Evolutionary conservation across 2,329 filamentous ascomycete genomes (phyloP).

Genomic region (Colletotrichum orchidophilum): DNA sequence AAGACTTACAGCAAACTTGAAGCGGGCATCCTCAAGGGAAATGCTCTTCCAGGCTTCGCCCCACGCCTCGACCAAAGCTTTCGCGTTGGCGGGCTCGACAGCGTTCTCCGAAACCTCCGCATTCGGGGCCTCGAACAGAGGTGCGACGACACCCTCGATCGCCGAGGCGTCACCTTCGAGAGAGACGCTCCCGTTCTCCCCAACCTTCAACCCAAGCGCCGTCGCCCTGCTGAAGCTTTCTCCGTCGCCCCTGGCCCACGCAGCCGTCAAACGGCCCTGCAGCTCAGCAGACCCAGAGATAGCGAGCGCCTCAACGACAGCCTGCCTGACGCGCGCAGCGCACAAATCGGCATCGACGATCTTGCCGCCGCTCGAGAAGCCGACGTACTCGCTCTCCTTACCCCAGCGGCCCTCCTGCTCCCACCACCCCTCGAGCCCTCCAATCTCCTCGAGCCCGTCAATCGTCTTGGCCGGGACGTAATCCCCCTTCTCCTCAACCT

Average conservation of each 20-base stretch:
- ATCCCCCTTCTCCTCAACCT: constrained; percentile 17
- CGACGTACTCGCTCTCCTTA: constrained; percentile 52
- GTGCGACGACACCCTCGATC: constrained; percentile 28
- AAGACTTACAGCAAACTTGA: constrained; percentile 78
- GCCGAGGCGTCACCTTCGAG: constrained; percentile 48
- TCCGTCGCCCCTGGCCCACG: constrained; percentile 42
- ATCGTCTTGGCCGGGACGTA: constrained; percentile 59
- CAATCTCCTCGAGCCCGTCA: constrained; percentile 57
- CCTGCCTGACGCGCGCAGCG: constrained; percentile 59
- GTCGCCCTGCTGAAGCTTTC: constrained; percentile 44
- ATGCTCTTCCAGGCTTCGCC: constrained; percentile 67
- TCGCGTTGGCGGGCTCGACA: constrained; percentile 51
- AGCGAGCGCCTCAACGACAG: constrained; percentile 61
- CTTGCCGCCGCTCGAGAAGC: constrained; percentile 52
- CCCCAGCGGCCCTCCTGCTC: constrained; percentile 62
- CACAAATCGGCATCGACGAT: constrained; percentile 55
- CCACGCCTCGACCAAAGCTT: constrained; percentile 55
- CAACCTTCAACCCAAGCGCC: constrained; percentile 48
- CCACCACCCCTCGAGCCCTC: constrained; percentile 62
- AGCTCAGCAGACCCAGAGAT: constrained; percentile 40
- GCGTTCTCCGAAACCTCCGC: constrained; percentile 35
- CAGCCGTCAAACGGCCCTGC: constrained; percentile 36
- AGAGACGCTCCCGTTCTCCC: constrained; percentile 49
- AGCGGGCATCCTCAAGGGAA: constrained; percentile 62
- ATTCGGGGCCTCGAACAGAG: constrained; percentile 36